These are phyloP conservation scores for Stentor coeruleus DNA, from an alignment of 73 alveolate species.

Conservation along the genomic window DNA sequence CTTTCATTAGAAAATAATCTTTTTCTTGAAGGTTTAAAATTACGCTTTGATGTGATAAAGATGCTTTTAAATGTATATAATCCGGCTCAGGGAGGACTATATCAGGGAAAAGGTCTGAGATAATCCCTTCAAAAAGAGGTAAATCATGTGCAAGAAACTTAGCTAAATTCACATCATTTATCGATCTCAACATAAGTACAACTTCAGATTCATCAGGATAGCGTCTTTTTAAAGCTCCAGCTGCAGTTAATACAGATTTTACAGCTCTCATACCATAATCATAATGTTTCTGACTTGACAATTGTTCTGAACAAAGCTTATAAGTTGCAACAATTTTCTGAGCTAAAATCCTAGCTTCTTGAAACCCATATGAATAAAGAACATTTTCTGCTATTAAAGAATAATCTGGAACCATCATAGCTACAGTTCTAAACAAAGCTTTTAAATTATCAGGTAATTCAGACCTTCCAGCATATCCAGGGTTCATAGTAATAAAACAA, in stretches of 20 bases:
- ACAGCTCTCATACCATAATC: constrained; percentile 84
- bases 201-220: constrained; percentile 90
- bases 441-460: constrained; percentile 96
- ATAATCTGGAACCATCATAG: constrained; percentile 98
- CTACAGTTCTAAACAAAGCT: constrained; percentile 94
- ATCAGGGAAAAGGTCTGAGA: constrained; percentile 98
- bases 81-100: constrained; percentile 94
- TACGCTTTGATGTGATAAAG: constrained; percentile 81
- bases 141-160: constrained; percentile 95
- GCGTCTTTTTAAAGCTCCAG: constrained; percentile 94
- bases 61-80: constrained; percentile 82
- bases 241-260: constrained; percentile 89
- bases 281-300: constrained; percentile 77
- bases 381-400: constrained; percentile 85
- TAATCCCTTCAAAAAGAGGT: constrained; percentile 94
- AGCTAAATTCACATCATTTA: constrained; percentile 97
- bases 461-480: constrained; percentile 96
- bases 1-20: constrained; percentile 88
- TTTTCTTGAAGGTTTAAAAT: constrained; percentile 58
- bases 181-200: constrained; percentile 93
- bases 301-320: constrained; percentile 73
- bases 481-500: constrained; percentile 96
- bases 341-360: constrained; percentile 84
- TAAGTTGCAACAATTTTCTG: constrained; percentile 73
- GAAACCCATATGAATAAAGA: constrained; percentile 94